phyloP scores from a whole-genome alignment of 192 early-diverging fungal species.

The Linnemannia hyalina region DNA sequence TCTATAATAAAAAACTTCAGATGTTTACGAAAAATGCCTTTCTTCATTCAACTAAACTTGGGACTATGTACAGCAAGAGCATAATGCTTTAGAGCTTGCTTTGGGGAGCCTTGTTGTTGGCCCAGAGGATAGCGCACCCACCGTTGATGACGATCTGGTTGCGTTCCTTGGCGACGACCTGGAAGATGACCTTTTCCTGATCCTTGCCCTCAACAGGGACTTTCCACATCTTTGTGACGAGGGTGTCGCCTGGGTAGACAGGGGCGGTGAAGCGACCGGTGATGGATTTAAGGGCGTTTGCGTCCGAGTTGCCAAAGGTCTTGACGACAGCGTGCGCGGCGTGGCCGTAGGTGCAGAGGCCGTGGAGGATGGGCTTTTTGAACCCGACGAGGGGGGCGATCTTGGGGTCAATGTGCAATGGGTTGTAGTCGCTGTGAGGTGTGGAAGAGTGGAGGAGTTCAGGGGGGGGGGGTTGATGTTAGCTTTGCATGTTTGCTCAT shows the following conservation, averaged over 20 bases:
- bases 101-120: slow-evolving; percentile 29
- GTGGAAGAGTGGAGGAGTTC: background rate
- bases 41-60: background rate
- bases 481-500: background rate
- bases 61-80: slow-evolving; percentile 12
- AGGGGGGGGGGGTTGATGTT: background rate
- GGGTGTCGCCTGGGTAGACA: slow-evolving; percentile 82
- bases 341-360: slow-evolving; percentile 73
- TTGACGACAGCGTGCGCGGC: slow-evolving; percentile 72
- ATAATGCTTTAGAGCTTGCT: slow-evolving; percentile 41
- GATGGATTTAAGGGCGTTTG: slow-evolving; percentile 70
- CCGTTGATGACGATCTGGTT: slow-evolving; percentile 71
- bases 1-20: background rate
- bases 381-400: slow-evolving; percentile 78
- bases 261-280: slow-evolving; percentile 76
- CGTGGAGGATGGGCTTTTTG: slow-evolving; percentile 81
- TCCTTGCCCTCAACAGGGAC: slow-evolving; percentile 58
- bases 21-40: background rate
- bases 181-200: slow-evolving; percentile 67
- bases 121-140: slow-evolving; percentile 65
- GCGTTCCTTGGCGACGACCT: slow-evolving; percentile 69
- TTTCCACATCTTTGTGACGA: slow-evolving; percentile 81
- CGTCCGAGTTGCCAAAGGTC: slow-evolving; percentile 66
- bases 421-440: slow-evolving; percentile 76
- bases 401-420: slow-evolving; percentile 78